Evolutionary conservation across 2,329 filamentous ascomycete species (phyloP).

Genomic region (Fusarium longipes): DNA sequence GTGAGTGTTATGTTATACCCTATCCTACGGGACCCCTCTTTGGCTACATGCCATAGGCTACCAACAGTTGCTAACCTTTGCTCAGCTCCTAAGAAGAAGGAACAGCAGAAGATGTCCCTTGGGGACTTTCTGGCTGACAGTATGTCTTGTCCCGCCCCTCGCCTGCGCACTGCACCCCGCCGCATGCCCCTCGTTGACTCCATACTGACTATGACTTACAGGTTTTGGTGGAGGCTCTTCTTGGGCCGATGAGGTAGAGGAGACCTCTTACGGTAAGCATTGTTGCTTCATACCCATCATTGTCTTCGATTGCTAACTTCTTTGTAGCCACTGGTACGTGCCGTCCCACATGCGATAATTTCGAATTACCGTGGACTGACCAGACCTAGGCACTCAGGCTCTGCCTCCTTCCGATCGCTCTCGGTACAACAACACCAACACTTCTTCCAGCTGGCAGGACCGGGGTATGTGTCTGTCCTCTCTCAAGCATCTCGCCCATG

Average conservation of each 20-base stretch:
- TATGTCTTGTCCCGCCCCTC: constrained; percentile 63
- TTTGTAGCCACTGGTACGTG: constrained; percentile 53
- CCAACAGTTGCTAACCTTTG: constrained; percentile 26
- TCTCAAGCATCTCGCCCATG: neutral
- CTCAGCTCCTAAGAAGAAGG: constrained; percentile 89
- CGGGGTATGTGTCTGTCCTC: constrained; percentile 52
- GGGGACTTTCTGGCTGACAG: constrained; percentile 95
- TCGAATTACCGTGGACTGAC: constrained; percentile 43
- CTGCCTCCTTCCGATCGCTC: constrained; percentile 63
- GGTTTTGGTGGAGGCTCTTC: constrained; percentile 79
- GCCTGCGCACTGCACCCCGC: constrained; percentile 40
- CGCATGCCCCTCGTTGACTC: constrained; percentile 38
- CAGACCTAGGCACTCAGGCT: constrained; percentile 64
- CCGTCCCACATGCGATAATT: constrained; percentile 15
- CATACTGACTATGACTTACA: constrained; percentile 47
- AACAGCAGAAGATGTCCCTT: constrained; percentile 96
- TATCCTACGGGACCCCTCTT: constrained; percentile 1
- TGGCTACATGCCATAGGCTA: neutral
- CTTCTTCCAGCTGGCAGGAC: constrained; percentile 56
- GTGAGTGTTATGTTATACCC: constrained; percentile 55
- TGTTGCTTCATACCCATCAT: constrained; percentile 10
- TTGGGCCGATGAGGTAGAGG: constrained; percentile 99
- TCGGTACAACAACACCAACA: constrained; percentile 47
- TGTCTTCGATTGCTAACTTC: constrained; percentile 47
- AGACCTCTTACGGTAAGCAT: constrained; percentile 75